Evolutionary conservation across 78 protist species (phyloP).

Genomic region (Dictyostelium firmibasis): DNA sequence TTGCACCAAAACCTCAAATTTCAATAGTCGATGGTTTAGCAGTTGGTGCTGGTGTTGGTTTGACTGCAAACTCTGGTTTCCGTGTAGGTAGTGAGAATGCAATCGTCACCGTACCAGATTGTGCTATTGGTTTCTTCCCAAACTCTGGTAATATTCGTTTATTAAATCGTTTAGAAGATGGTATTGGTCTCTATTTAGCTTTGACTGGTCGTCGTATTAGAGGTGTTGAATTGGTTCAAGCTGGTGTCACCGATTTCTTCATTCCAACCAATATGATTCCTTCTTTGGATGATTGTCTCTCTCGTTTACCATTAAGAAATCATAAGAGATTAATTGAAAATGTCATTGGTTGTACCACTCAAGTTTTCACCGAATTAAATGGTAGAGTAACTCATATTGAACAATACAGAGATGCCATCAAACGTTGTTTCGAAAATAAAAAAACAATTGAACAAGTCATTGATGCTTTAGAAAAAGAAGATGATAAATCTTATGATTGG

Average conservation of each 20-base stretch:
- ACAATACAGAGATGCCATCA: background rate
- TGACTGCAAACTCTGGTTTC: constrained; percentile 49
- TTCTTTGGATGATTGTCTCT: constrained; percentile 1
- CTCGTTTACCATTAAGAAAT: background rate
- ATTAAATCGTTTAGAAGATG: constrained; percentile 4
- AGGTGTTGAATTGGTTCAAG: constrained; percentile 29
- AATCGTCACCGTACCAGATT: constrained; percentile 34
- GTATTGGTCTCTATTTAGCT: constrained; percentile 44
- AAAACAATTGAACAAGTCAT: constrained; percentile 22
- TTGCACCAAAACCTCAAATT: constrained; percentile 54
- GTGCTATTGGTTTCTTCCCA: constrained; percentile 69
- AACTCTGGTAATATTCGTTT: constrained; percentile 51
- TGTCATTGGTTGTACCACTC: background rate
- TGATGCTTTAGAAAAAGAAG: constrained; percentile 15
- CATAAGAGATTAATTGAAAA: constrained; percentile 8
- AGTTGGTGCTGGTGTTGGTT: constrained; percentile 49
- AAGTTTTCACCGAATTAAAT: background rate
- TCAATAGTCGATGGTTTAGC: constrained; percentile 59
- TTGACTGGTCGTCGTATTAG: constrained; percentile 66
- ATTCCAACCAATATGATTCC: constrained; percentile 1
- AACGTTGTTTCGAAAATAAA: constrained; percentile 28
- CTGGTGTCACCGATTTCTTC: constrained; percentile 32
- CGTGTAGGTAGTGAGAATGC: constrained; percentile 63
- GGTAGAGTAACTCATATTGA: constrained; percentile 16
- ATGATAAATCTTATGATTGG: background rate